These are phyloP conservation scores for Citrus medica DNA, from an alignment of 345 rosid genomes.

Conservation along the genomic window DNA sequence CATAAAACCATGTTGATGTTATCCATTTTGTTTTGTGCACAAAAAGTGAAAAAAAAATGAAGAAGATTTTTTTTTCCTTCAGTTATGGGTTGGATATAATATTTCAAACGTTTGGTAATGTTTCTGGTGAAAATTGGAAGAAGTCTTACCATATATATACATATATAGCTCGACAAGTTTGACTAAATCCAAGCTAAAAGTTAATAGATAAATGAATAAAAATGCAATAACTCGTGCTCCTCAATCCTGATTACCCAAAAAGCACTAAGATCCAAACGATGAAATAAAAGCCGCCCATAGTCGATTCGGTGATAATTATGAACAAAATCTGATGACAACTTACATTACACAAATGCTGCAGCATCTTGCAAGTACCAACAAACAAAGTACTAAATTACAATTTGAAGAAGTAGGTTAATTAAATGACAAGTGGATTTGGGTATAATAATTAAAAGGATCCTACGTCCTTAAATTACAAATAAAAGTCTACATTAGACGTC, in stretches of 20 bases:
- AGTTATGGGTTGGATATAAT: neutral
- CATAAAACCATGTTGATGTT: neutral
- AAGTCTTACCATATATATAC: neutral
- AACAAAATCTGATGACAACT: neutral
- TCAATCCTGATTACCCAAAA: too few relatives aligned
- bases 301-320: neutral
- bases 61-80: too few relatives aligned
- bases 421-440: neutral
- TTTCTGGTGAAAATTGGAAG: neutral
- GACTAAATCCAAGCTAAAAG: neutral
- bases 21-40: too few relatives aligned
- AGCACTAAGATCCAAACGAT: neutral
- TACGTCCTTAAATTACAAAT: neutral
- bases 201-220: too few relatives aligned
- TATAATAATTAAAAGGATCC: neutral
- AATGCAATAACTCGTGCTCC: neutral
- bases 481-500: neutral
- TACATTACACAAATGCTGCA: neutral
- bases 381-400: neutral
- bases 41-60: too few relatives aligned
- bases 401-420: neutral
- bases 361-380: neutral
- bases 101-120: neutral
- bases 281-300: neutral
- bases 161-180: neutral